Base-by-base conservation (phyloP, 2,329 filamentous ascomycete genomes). In the Fusarium sp. region DNA sequence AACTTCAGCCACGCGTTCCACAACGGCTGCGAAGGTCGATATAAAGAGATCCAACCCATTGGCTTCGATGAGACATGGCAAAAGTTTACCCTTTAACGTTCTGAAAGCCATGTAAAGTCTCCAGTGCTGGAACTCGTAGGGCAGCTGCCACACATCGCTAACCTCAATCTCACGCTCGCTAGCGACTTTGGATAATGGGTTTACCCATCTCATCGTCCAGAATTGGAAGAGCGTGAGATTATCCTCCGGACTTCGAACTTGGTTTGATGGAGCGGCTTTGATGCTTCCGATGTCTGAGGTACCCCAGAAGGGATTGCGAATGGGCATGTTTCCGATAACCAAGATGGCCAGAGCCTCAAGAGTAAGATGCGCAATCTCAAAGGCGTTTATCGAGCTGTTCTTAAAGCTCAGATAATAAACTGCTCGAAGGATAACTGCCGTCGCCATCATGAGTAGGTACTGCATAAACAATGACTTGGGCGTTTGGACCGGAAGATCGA, bases 161-260 rank as follows among this genome's bases (percentile, higher is more conserved):
- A 94, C 90, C 38, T 94, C 83, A 11, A 97, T 83, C 72, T 94
- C 91, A 43, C 89, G 84, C 30, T 83, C 82, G 44, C 84, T 87
- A 3, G 91, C 93, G 25, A 89, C 79, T 3, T 83, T 81, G 15
- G 97, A 93, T 9, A 97, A 81, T 0, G 94, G 91, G 1, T 84
- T 83, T 81, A 97, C 91, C 94, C 94, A 97, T 0, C 89, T 92
- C 29, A 97, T 91, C 8, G 89, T 91, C 88, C 95, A 92, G 81
- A 93, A 97, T 72, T 95, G 92, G 87, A 93, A 94, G 1, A 95
- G 83, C 1, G 87, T 92, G 25, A 97, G 78, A 68, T 92, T 89
- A 73, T 97, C 94, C 78, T 97, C 94, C 0, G 94, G 85, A 40
- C 87, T 89, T 58, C 93, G 90, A n/a, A 92, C 68, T 16, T 76